Evolutionary conservation across 129 eudicot species (phyloP), one percentile per base, ranked within the genome.

Genomic region (Flaveria sonorensis): DNA sequence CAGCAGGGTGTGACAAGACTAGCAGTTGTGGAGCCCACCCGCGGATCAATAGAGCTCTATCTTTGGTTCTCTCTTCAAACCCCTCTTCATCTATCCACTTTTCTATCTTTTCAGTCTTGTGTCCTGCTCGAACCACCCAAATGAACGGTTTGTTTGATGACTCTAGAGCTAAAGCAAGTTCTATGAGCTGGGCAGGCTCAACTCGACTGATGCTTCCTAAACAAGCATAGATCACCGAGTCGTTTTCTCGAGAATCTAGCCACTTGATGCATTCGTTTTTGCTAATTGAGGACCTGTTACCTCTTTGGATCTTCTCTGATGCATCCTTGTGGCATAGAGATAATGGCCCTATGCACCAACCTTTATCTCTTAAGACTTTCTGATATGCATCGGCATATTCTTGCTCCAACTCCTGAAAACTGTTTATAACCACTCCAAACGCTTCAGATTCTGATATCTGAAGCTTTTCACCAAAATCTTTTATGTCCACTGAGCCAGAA

Each of bases 11-110:
- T 9, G 89, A 76, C 48, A 89, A 72, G 11, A 89, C 82, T 68
- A 86, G 57, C 30, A 87, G 86, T 56, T 89, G 95, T 5, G 95
- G 91, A 14, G 95, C 89, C 95, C 95, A 89, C 32, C 91, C 95
- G 3, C 79, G 77, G 65, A 89, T 83, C 60, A 89, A n/a, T 2
- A 89, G 73, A 23, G 80, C 95, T 79, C 87, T 76, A 10, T 76
- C 88, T 72, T 61, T 69, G 7, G 77, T 74, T 63, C 93, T 88
- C 73, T 86, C 85, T 65, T 75, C 87, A 42, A 86, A 86, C 14
- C 79, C 78, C 26, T 79, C 86, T 40, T 82, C 83, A 10, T 20
- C 72, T 42, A 89, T 48, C 96, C 86, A 82, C 39, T 78, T 74
- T 16, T 79, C 82, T 9, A 85, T 70, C 71, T 70, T 81, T 0